These are phyloP conservation scores for Xenoacremonium recifei DNA, from an alignment of 2,329 filamentous ascomycete species.

Conservation along the genomic window DNA sequence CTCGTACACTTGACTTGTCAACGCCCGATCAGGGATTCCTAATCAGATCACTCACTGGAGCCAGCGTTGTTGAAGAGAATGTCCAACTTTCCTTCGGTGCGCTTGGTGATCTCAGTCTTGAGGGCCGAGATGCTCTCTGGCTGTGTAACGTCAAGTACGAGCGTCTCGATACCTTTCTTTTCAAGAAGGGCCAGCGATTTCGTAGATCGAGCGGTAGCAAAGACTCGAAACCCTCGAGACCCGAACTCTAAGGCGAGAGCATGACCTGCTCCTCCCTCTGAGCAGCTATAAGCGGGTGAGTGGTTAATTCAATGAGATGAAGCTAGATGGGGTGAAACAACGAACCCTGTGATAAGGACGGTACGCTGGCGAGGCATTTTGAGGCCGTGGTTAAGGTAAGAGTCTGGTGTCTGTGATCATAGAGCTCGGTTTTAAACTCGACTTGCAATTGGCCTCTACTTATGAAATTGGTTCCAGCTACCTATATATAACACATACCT, in stretches of 20 bases:
- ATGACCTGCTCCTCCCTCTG: slow-evolving; percentile 12
- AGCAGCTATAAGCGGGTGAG: no score
- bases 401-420: no score
- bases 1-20: no score
- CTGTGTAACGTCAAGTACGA: slow-evolving; percentile 10
- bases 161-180: slow-evolving; percentile 10
- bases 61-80: slow-evolving; percentile 15
- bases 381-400: no score
- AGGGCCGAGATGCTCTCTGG: slow-evolving; percentile 11
- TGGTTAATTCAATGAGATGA: no score
- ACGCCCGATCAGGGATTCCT: not conserved
- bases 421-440: no score
- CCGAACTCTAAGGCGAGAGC: slow-evolving; percentile 13
- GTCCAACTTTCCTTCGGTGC: slow-evolving; percentile 9
- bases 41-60: slow-evolving; percentile 1
- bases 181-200: slow-evolving; percentile 3
- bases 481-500: no score
- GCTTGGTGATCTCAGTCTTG: slow-evolving; percentile 5
- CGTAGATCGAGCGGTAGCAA: slow-evolving; percentile 11
- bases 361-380: no score
- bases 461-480: no score
- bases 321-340: no score
- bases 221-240: slow-evolving; percentile 9
- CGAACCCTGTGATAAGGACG: no score
- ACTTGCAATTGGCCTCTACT: no score